Evolutionary conservation across 768 basidiomycete genomes (phyloP).

Genomic region (Lentinus brumalis): DNA sequence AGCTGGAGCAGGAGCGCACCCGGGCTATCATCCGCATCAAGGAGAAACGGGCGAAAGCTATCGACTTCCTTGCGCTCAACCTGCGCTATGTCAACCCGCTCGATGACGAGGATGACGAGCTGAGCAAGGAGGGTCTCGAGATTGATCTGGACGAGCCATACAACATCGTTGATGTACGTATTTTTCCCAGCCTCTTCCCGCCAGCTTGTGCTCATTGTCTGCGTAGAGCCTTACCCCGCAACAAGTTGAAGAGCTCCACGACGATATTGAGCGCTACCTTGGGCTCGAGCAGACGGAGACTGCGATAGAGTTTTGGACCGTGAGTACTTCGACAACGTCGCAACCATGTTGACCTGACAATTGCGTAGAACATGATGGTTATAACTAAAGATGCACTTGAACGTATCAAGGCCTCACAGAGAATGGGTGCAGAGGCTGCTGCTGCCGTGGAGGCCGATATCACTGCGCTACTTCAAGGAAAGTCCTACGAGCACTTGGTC

Average conservation of each 20-base stretch:
- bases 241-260: slow-evolving; percentile 91
- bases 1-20: slow-evolving; percentile 89
- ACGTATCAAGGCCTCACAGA: slow-evolving; percentile 60
- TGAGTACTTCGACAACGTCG: slow-evolving; percentile 37
- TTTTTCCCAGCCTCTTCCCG: not conserved
- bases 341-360: not conserved
- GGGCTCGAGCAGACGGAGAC: slow-evolving; percentile 79
- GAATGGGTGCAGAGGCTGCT: slow-evolving; percentile 69
- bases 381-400: slow-evolving; percentile 92
- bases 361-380: slow-evolving; percentile 90
- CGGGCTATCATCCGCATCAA: slow-evolving; percentile 93
- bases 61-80: slow-evolving; percentile 96
- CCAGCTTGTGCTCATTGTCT: slow-evolving; percentile 1
- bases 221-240: slow-evolving; percentile 77
- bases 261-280: slow-evolving; percentile 92
- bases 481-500: slow-evolving; percentile 82
- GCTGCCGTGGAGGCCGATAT: slow-evolving; percentile 88
- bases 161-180: slow-evolving; percentile 89
- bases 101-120: slow-evolving; percentile 64
- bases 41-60: slow-evolving; percentile 97
- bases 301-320: slow-evolving; percentile 98
- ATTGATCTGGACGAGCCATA: slow-evolving; percentile 99
- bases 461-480: slow-evolving; percentile 75
- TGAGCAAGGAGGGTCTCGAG: slow-evolving; percentile 83
- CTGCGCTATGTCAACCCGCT: slow-evolving; percentile 85